phyloP scores from a whole-genome alignment of 306 rosid species.

The Myrica gale region DNA sequence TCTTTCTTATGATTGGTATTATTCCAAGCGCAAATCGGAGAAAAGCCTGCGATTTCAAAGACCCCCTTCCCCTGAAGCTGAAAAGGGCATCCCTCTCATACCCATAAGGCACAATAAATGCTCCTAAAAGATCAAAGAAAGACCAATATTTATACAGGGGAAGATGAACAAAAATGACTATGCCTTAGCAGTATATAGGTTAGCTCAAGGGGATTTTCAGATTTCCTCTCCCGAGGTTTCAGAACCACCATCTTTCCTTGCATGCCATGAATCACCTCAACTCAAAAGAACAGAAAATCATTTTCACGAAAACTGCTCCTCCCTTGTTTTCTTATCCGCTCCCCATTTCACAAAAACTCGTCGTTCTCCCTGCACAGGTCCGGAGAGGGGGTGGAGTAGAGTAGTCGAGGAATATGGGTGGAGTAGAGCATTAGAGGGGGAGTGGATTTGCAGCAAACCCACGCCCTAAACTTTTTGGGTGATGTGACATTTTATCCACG shows the following conservation, averaged over 20 bases:
- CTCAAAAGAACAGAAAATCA: constrained; percentile 20
- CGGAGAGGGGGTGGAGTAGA: too few relatives aligned
- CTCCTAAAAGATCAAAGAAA: background rate
- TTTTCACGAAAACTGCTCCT: background rate
- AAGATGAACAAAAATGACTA: constrained; percentile 1
- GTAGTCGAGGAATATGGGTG: too few relatives aligned
- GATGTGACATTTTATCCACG: too few relatives aligned
- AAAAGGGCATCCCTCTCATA: constrained; percentile 94
- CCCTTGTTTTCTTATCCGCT: too few relatives aligned
- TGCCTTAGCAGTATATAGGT: background rate
- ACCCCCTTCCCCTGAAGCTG: constrained; percentile 82
- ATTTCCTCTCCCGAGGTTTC: constrained; percentile 23
- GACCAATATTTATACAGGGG: background rate
- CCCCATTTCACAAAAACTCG: too few relatives aligned
- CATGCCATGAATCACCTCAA: constrained; percentile 23
- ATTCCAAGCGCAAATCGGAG: constrained; percentile 28
- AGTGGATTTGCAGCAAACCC: too few relatives aligned
- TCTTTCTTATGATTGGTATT: constrained; percentile 6
- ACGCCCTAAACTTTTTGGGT: too few relatives aligned
- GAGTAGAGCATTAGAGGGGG: too few relatives aligned
- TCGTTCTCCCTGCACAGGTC: too few relatives aligned
- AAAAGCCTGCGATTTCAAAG: constrained; percentile 47
- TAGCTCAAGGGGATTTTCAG: constrained; percentile 22
- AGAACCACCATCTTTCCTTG: constrained; percentile 37
- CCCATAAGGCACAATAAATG: constrained; percentile 42